Evolutionary conservation across 306 rosid genomes (phyloP).

Genomic region (Casuarina equisetifolia): DNA sequence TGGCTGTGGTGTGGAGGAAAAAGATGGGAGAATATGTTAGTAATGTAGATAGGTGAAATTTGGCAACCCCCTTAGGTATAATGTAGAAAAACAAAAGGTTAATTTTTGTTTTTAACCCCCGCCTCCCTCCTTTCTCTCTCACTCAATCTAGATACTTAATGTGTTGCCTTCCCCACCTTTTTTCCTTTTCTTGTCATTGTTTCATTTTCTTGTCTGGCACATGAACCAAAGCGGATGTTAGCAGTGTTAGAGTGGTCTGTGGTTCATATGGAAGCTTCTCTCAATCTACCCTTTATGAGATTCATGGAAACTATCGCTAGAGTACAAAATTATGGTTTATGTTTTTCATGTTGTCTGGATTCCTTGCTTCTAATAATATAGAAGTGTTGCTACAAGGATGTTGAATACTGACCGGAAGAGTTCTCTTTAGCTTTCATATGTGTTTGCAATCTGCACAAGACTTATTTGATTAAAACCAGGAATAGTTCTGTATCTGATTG

Average conservation of each 20-base stretch:
- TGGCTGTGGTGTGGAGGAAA: too few species aligned
- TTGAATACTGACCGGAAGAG: not conserved
- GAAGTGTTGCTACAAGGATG: not conserved
- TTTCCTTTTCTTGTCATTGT: too few species aligned
- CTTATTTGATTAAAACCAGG: not conserved
- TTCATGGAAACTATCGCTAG: not conserved
- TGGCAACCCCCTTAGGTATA: not conserved
- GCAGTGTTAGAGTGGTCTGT: not conserved
- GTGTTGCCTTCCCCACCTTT: too few species aligned
- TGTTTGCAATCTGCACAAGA: not conserved
- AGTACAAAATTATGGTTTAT: too few species aligned
- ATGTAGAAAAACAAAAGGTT: too few species aligned
- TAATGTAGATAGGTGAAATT: not conserved
- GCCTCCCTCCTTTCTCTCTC: too few species aligned
- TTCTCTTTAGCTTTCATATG: not conserved
- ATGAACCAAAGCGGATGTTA: too few species aligned
- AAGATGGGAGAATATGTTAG: too few species aligned
- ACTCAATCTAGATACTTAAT: too few species aligned
- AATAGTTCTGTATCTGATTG: not conserved
- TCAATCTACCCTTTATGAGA: not conserved
- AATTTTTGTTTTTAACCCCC: not conserved
- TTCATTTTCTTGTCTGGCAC: too few species aligned
- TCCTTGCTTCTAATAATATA: not conserved
- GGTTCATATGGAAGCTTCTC: not conserved
- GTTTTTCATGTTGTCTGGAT: not conserved